These are phyloP conservation scores for Phytophthora citricola DNA, from an alignment of 352 stramenopile species.

Conservation along the genomic window DNA sequence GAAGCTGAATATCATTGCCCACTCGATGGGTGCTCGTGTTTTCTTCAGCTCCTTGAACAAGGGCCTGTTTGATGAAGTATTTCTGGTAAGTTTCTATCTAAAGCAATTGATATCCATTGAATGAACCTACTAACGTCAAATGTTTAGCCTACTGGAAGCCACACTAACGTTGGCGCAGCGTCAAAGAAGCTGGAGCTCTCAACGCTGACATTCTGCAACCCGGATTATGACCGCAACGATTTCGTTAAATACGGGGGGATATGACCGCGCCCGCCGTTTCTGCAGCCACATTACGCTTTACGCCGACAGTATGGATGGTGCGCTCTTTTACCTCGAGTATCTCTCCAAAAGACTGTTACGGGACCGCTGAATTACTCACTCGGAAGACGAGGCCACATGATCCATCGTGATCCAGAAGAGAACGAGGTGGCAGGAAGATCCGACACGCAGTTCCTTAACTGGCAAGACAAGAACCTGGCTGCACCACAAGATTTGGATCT, in stretches of 20 bases:
- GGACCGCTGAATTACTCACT: conserved; percentile 60
- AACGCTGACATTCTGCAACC: conserved; percentile 81
- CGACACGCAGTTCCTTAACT: conserved; percentile 49
- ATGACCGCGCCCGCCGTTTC: conserved; percentile 60
- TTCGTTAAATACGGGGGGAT: conserved; percentile 70
- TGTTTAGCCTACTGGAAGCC: conserved; percentile 28
- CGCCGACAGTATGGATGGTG: conserved; percentile 73
- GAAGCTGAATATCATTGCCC: conserved; percentile 68
- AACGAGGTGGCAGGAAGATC: conserved; percentile 31
- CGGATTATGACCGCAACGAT: conserved; percentile 73
- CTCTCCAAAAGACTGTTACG: conserved; percentile 52
- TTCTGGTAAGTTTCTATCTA: conserved; percentile 37
- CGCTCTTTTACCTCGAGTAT: conserved; percentile 78
- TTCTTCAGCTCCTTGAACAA: conserved; percentile 64
- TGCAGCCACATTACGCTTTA: conserved; percentile 78
- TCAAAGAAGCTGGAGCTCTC: conserved; percentile 42
- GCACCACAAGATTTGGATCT: conserved; percentile 54
- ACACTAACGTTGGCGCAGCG: conserved; percentile 1
- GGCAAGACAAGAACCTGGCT: conserved; percentile 48
- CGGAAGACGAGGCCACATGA: conserved; percentile 57
- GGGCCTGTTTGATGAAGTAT: conserved; percentile 48
- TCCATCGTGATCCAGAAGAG: conserved; percentile 48
- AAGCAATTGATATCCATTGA: not conserved
- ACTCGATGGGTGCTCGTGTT: conserved; percentile 71
- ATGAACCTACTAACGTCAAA: conserved; percentile 2